Percentiles rank a stretch among this genome's conserved stretches.
phyloP scores from a whole-genome alignment of 805 yeast species.

The Zygosaccharomyces lentus region DNA sequence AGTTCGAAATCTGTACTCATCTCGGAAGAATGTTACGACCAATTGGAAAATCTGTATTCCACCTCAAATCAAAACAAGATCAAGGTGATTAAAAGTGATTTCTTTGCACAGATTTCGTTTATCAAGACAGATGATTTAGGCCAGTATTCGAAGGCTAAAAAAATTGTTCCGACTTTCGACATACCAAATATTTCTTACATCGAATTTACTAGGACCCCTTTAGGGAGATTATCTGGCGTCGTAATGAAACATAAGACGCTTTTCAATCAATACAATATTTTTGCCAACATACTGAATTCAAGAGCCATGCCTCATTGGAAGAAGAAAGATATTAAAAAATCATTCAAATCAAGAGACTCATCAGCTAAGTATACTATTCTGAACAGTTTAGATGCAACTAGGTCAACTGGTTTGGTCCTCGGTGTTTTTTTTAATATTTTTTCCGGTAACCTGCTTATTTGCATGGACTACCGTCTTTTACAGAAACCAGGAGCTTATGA shows the following conservation, averaged over 20 bases:
- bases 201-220: constrained; percentile 84
- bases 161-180: constrained; percentile 59
- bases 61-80: constrained; percentile 36
- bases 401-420: constrained; percentile 80
- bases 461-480: constrained; percentile 72
- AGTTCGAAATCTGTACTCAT: constrained; percentile 74
- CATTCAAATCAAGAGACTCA: constrained; percentile 34
- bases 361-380: constrained; percentile 50
- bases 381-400: constrained; percentile 62
- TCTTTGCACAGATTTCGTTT: constrained; percentile 31
- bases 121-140: constrained; percentile 85
- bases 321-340: constrained; percentile 44
- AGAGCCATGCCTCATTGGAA: constrained; percentile 42
- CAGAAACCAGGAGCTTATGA: constrained; percentile 86
- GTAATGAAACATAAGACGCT: constrained; percentile 87
- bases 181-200: constrained; percentile 87
- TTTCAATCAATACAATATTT: constrained; percentile 78
- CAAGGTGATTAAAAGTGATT: constrained; percentile 30
- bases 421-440: constrained; percentile 79
- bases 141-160: constrained; percentile 54
- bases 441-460: constrained; percentile 75
- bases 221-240: constrained; percentile 89
- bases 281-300: constrained; percentile 65
- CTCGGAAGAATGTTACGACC: constrained; percentile 74
- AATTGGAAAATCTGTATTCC: constrained; percentile 59